These are phyloP conservation scores for Clavispora phyllophila DNA, from an alignment of 805 yeast species.

Conservation along the genomic window DNA sequence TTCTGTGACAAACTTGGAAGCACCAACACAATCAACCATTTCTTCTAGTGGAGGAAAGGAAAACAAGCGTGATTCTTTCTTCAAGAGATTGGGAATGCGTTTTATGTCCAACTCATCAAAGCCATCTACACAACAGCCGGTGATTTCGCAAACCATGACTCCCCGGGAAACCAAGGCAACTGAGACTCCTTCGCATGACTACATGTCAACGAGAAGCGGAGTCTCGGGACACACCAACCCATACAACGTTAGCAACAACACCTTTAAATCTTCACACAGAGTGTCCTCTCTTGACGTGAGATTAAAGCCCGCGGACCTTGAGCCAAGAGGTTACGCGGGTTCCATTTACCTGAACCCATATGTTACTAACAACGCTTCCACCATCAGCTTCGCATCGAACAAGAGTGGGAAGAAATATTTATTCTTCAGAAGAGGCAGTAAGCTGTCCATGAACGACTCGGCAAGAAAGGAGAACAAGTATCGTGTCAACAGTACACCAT, in stretches of 20 bases:
- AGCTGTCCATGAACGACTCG: neutral
- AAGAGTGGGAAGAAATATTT: neutral
- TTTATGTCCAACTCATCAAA: neutral
- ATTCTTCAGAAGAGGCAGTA: neutral
- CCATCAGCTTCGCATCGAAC: neutral
- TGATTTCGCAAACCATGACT: neutral
- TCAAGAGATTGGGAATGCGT: neutral
- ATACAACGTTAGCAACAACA: neutral
- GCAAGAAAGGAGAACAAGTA: slow-evolving; percentile 21
- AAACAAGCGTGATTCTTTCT: neutral
- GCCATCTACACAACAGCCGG: neutral
- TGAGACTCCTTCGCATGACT: neutral
- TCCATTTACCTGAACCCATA: slow-evolving; percentile 7
- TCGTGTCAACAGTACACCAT: slow-evolving; percentile 20
- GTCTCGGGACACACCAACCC: neutral
- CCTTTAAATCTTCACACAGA: slow-evolving; percentile 5
- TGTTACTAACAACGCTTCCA: slow-evolving; percentile 2
- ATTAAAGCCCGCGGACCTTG: neutral
- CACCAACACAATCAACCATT: neutral
- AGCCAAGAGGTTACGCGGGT: slow-evolving; percentile 7
- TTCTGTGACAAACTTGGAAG: neutral
- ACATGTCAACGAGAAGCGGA: neutral
- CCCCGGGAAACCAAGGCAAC: neutral
- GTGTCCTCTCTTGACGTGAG: slow-evolving; percentile 13
- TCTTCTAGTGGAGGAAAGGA: neutral